phyloP scores from a whole-genome alignment of 352 stramenopile species.

The Phytophthora capsici region DNA sequence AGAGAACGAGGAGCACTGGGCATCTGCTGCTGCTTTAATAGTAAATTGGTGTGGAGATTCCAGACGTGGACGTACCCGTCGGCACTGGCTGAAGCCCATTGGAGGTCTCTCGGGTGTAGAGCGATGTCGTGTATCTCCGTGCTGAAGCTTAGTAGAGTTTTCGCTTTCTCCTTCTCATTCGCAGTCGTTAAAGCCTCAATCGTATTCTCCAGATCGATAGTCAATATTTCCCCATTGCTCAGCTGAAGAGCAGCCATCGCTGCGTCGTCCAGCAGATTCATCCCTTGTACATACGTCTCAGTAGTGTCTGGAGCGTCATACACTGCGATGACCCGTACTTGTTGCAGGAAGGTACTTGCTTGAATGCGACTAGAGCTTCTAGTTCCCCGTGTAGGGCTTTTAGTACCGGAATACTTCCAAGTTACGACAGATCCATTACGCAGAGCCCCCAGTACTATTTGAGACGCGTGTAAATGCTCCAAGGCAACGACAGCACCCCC shows the following conservation, averaged over 20 bases:
- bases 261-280: constrained; percentile 31
- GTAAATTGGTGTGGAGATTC: constrained; percentile 46
- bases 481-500: constrained; percentile 45
- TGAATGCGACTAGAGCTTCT: constrained; percentile 25
- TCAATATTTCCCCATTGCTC: constrained; percentile 34
- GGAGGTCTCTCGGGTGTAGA: constrained; percentile 46
- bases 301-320: constrained; percentile 10
- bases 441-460: constrained; percentile 52
- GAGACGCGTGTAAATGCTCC: constrained; percentile 36
- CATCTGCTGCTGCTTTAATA: constrained; percentile 29
- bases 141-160: constrained; percentile 34
- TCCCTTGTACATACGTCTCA: constrained; percentile 22
- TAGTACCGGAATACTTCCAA: constrained; percentile 37
- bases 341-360: constrained; percentile 43
- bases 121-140: constrained; percentile 37
- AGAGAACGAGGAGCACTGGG: constrained; percentile 34
- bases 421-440: constrained; percentile 40
- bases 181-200: constrained; percentile 4
- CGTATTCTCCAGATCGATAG: constrained; percentile 38
- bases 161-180: constrained; percentile 23
- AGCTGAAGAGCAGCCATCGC: constrained; percentile 28
- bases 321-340: constrained; percentile 27
- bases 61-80: constrained; percentile 47
- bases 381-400: constrained; percentile 10
- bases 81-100: constrained; percentile 48